A percentile compares a stretch with the other conserved stretches of the same genome.
These are phyloP conservation scores for Silene uniflora DNA, from an alignment of 148 eudicot species.

Conservation along the genomic window DNA sequence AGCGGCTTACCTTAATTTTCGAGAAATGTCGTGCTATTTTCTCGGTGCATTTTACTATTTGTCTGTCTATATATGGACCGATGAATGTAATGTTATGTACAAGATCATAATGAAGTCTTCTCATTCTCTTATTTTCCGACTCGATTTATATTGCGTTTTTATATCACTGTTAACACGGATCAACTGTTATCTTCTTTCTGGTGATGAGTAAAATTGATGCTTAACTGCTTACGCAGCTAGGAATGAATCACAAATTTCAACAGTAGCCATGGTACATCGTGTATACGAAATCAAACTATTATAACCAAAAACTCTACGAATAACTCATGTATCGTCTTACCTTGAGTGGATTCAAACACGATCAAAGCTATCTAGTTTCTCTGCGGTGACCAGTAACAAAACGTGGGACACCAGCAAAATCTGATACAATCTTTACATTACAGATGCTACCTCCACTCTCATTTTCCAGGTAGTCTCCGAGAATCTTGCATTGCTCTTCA, in stretches of 20 bases:
- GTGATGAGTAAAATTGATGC: not conserved
- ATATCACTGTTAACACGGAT: not conserved
- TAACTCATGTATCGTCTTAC: not conserved
- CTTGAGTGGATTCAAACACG: not conserved
- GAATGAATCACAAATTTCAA: not conserved
- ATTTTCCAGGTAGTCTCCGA: slow-evolving; percentile 47
- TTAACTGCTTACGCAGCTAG: not conserved
- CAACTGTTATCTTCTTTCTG: not conserved
- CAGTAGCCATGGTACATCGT: not conserved
- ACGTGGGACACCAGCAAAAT: slow-evolving; percentile 74
- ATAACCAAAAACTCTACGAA: no score
- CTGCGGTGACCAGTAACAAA: slow-evolving; percentile 63
- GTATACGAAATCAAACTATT: no score
- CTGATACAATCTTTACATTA: slow-evolving; percentile 47
- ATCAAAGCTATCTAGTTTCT: not conserved
- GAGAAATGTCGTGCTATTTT: no score
- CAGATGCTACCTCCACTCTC: slow-evolving; percentile 39
- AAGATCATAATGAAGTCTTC: no score
- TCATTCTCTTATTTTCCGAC: no score
- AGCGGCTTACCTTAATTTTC: no score
- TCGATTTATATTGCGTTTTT: no score
- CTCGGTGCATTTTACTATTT: no score
- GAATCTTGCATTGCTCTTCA: slow-evolving; percentile 66
- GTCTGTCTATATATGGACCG: no score
- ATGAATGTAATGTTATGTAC: no score